Conservation (phyloP, 140 eudicot species). For the Erigeron philadelphicus region DNA sequence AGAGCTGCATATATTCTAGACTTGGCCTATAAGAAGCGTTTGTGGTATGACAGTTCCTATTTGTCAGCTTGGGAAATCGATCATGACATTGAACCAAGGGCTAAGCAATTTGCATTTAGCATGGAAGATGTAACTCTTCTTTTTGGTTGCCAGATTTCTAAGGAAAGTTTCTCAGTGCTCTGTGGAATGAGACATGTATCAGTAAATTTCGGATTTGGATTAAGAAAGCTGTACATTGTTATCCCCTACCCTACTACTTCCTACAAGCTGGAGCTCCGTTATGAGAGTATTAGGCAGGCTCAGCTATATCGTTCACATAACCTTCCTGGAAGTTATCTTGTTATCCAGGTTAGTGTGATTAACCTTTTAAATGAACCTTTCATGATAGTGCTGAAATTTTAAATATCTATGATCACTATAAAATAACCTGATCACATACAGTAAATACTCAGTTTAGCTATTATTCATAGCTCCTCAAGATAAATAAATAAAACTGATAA, state of each 20-base stretch:
- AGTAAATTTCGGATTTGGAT: slow-evolving; percentile 49
- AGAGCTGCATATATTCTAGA: slow-evolving; percentile 34
- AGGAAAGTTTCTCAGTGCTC: slow-evolving; percentile 41
- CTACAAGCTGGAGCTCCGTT: slow-evolving; percentile 62
- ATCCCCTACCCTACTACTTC: slow-evolving; percentile 13
- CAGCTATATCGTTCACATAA: slow-evolving; percentile 36
- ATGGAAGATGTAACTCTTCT: slow-evolving; percentile 39
- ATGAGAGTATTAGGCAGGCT: slow-evolving; percentile 65
- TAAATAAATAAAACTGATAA: too few species aligned
- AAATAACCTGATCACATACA: slow-evolving; percentile 27
- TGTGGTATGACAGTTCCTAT: slow-evolving; percentile 31
- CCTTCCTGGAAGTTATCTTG: slow-evolving; percentile 35
- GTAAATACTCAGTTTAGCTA: slow-evolving; percentile 14
- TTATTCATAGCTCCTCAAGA: slow-evolving; percentile 37
- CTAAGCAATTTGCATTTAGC: slow-evolving; percentile 32
- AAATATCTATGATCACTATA: too few species aligned
- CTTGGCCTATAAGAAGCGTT: slow-evolving; percentile 10
- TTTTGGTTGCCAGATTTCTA: slow-evolving; percentile 69
- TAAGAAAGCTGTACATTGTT: slow-evolving; percentile 44
- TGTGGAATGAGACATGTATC: slow-evolving; percentile 32
- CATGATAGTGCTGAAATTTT: too few species aligned
- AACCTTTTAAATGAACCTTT: too few species aligned
- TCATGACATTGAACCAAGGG: slow-evolving; percentile 37
- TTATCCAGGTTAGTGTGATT: slow-evolving; percentile 53
- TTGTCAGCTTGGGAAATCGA: slow-evolving; percentile 30